Evolutionary conservation across 371 early-diverging fungal species (phyloP), one percentile per base, ranked within the genome.

Genomic region (Smittium culicis): DNA sequence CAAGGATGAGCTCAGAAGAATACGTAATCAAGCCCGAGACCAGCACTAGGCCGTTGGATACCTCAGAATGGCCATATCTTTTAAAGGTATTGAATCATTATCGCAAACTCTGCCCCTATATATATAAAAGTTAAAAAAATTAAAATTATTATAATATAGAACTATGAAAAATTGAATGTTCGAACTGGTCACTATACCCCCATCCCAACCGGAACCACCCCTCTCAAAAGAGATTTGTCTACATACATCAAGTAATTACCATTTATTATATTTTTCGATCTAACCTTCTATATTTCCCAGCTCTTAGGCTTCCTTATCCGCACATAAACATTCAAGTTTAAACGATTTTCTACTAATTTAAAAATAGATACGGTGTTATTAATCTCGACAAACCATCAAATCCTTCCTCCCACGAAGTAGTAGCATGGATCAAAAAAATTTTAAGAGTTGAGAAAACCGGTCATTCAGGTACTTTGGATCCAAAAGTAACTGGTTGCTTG

Each of bases 361-460:
- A 55, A n/a, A n/a, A 11, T 68, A 83, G 89, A 73, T 97, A 99
- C 83, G 99, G 99, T 76, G 89, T 96, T 64, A 96, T 99, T 78
- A 96, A 98, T 82, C 83, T 97, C 65, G 93, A 95, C 81, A 98
- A 99, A 86, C 99, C 99, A 64, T 88, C 97, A 62, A 99, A 99
- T 83, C 99, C 99, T 64, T 96, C 97, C 54, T 98, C 99, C 54
- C 99, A 99, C 85, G 99, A 99, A 83, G 99, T 99, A 58, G 99
- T 99, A 58, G 98, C 99, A 64, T 99, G 99, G 99, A 93, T 99
- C 69, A 91, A 96, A 67, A 91, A 96, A 70, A 99, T 99, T 69
- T 87, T 99, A 65, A 87, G 93, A 66, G 95, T 93, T 57, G 98
- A 99, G 73, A 99, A 98, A 82, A 99, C 99, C 35, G 99, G 99